Percentiles rank a stretch among this genome's conserved stretches.
Evolutionary conservation across 2,329 filamentous ascomycete species (phyloP).

Genomic region (Phaeosphaeria sp.): DNA sequence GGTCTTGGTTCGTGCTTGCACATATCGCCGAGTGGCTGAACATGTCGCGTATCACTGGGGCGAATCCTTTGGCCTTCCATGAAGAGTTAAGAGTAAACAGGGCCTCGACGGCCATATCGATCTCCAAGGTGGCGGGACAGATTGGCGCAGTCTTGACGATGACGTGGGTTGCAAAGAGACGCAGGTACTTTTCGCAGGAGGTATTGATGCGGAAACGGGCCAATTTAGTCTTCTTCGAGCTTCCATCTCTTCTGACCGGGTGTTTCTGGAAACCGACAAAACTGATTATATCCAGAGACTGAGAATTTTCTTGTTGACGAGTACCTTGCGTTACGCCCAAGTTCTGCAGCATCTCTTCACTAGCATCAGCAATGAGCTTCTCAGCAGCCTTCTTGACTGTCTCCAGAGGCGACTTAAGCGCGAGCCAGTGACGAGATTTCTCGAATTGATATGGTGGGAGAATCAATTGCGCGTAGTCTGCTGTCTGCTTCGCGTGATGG

Average conservation of each 20-base stretch:
- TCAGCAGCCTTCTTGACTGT: too few relatives aligned
- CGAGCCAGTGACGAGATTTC: conserved; percentile 27
- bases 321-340: conserved; percentile 8
- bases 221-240: not conserved
- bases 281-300: conserved; percentile 10
- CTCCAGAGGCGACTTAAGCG: conserved; percentile 5
- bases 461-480: conserved; percentile 37
- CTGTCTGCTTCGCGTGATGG: conserved; percentile 39
- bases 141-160: conserved; percentile 50
- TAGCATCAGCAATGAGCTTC: not conserved
- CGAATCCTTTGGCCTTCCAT: not conserved
- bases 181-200: conserved; percentile 39
- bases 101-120: conserved; percentile 45
- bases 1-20: conserved; percentile 36
- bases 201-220: conserved; percentile 55
- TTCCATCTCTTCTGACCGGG: conserved; percentile 2
- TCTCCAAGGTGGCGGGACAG: conserved; percentile 49
- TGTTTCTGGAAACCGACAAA: conserved; percentile 13
- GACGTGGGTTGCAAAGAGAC: conserved; percentile 47
- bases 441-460: conserved; percentile 43
- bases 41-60: conserved; percentile 11
- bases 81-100: conserved; percentile 41
- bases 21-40: conserved; percentile 19
- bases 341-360: conserved; percentile 17
- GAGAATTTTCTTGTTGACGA: too few relatives aligned